These are phyloP conservation scores for Populus simonii DNA, from an alignment of 345 rosid species.

Conservation along the genomic window DNA sequence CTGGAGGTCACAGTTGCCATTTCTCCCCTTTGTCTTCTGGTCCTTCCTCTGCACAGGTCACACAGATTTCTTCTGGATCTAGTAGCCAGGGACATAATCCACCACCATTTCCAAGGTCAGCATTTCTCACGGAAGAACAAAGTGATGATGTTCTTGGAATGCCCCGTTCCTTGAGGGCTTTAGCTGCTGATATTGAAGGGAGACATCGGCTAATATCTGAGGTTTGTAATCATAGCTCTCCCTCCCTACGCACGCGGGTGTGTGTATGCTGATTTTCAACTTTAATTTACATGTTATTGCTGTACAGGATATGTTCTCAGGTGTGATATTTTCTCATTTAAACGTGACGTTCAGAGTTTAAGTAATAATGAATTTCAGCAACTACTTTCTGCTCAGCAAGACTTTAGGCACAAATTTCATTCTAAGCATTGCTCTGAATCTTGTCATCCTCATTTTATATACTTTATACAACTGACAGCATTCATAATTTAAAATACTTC, in stretches of 20 bases:
- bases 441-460: neutral
- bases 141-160: constrained; percentile 48
- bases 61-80: constrained; percentile 42
- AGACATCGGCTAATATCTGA: constrained; percentile 69
- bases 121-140: constrained; percentile 49
- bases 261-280: constrained; percentile 3
- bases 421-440: neutral
- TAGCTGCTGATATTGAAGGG: constrained; percentile 65
- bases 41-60: constrained; percentile 53
- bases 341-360: neutral
- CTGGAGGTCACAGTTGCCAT: constrained; percentile 52
- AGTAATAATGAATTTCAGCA: neutral
- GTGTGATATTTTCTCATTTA: neutral
- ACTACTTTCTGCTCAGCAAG: neutral
- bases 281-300: neutral
- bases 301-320: constrained; percentile 1
- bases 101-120: constrained; percentile 47
- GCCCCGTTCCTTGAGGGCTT: constrained; percentile 58
- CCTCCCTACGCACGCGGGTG: neutral
- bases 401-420: neutral
- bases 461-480: neutral
- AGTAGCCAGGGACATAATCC: constrained; percentile 49
- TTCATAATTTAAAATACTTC: neutral
- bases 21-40: constrained; percentile 50
- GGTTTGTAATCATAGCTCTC: constrained; percentile 40